A percentile compares a stretch with the other conserved stretches of the same genome.
These are phyloP conservation scores for Picea sitchensis DNA, from an alignment of 75 land plant genomes.

Conservation along the genomic window DNA sequence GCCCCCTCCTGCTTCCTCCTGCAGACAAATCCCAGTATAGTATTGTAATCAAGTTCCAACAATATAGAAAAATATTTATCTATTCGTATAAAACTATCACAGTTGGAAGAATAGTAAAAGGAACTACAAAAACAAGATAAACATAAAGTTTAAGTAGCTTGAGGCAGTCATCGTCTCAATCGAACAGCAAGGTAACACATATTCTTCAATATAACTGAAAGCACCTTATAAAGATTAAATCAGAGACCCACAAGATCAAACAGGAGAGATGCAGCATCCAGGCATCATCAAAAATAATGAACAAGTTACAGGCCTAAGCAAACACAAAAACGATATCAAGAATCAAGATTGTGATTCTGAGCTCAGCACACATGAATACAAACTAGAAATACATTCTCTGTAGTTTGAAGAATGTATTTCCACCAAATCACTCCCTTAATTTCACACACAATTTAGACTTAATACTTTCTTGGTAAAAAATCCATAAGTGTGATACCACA, in stretches of 20 bases:
- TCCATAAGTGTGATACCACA: background rate
- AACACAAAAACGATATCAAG: background rate
- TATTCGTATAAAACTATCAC: background rate
- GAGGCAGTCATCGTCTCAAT: background rate
- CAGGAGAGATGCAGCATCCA: background rate
- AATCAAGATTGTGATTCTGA: background rate
- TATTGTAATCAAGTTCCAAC: background rate
- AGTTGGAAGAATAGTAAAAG: background rate
- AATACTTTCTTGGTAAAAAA: background rate
- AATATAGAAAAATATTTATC: background rate
- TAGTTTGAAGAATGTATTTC: background rate
- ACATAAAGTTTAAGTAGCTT: background rate
- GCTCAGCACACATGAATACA: background rate
- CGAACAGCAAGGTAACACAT: background rate
- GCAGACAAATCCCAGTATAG: slow-evolving; percentile 19
- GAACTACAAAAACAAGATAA: background rate
- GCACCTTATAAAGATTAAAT: background rate
- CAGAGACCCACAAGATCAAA: background rate
- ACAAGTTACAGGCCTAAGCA: background rate
- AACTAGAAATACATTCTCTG: background rate
- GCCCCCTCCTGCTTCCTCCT: slow-evolving; percentile 99
- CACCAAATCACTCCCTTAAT: too few species aligned
- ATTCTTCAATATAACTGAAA: background rate
- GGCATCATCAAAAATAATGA: background rate
- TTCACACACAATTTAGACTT: background rate